phyloP scores from a whole-genome alignment of 306 rosid genomes.

The Cucurbita maxima region DNA sequence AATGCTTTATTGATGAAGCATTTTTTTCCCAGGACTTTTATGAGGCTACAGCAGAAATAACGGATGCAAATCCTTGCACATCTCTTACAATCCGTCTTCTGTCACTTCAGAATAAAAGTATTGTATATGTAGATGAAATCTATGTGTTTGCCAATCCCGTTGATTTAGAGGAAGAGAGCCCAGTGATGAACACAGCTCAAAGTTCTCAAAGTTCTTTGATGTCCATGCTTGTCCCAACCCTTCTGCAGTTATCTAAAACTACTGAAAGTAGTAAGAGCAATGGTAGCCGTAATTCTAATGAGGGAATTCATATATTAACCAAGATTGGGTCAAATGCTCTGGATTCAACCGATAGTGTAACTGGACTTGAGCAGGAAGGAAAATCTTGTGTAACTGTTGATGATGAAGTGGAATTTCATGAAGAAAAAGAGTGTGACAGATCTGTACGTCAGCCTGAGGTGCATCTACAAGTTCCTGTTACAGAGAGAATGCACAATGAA shows the following conservation, averaged over 20 bases:
- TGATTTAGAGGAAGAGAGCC: conserved; percentile 33
- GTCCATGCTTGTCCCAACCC: conserved; percentile 70
- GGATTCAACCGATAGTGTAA: conserved; percentile 17
- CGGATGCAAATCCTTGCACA: conserved; percentile 56
- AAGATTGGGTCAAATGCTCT: conserved; percentile 16
- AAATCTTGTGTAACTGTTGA: conserved; percentile 15
- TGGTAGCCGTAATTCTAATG: conserved; percentile 15
- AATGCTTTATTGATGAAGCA: neutral
- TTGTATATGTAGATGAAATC: conserved; percentile 57
- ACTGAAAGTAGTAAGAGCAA: conserved; percentile 17
- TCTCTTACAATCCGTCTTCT: conserved; percentile 71
- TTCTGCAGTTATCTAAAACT: conserved; percentile 64
- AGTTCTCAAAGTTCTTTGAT: conserved; percentile 57
- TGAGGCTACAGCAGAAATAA: conserved; percentile 86
- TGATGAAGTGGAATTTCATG: conserved; percentile 23
- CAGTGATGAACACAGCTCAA: conserved; percentile 26
- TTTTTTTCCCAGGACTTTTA: conserved; percentile 38
- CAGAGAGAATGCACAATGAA: conserved; percentile 18
- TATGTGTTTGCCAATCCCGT: conserved; percentile 73
- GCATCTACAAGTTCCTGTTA: conserved; percentile 17
- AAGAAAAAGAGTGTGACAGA: conserved; percentile 17
- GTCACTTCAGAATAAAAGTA: conserved; percentile 59
- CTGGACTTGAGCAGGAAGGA: conserved; percentile 20
- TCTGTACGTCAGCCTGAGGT: conserved; percentile 18
- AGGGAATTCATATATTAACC: conserved; percentile 18